Evolutionary conservation across 1,139 yeast genomes (phyloP), one percentile per base, ranked within the genome.

Genomic region (Zhuliangozyma blackwelliae): DNA sequence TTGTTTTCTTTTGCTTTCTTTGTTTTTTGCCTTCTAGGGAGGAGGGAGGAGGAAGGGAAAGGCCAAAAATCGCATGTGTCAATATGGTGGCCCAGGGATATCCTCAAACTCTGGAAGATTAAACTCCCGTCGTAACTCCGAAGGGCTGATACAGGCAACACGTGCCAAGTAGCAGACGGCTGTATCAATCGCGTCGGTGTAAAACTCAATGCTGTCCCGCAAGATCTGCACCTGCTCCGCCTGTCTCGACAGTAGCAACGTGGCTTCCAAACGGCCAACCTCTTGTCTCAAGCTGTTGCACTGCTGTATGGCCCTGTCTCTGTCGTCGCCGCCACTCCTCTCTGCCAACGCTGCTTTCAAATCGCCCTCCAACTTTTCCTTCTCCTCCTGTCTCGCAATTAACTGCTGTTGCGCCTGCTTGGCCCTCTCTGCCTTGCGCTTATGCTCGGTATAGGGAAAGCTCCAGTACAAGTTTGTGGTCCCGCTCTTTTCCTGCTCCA

Each of bases 401-500:
- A 52, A 34, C 19, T 52, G 40, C 3, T 43, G 41, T 23, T 52
- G 44, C 31, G 66, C 28, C 20, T 50, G 52, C 34, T 33, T 33
- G 7, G 34, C 23, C 10, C 33, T 34, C 10, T 44, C 43, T 9
- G 38, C 28, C 10, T 35, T 32, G 9, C 51, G 51, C 12, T 51
- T 50, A 23, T 55, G 31, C 25, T 31, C 55, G 32, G 70, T 69
- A 37, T 68, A 65, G 35, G 63, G 63, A 48, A 75, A 76, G 33
- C 75, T 61, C 79, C 82, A 76, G 48, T 75, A 77, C 12, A 75
- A 59, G 40, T 74, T 75, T 4, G 75, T 65, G 10, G 63, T 59
- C 1, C 82, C 82, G 48, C 80, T 73, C 53, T 75, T 77, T 42
- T 74, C 79, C 30, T 65, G 63, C 32, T 65, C 66, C 7, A 77